Evolutionary conservation across 192 early-diverging fungal species (phyloP).

Genomic region (Gryganskiella cystojenkinii): DNA sequence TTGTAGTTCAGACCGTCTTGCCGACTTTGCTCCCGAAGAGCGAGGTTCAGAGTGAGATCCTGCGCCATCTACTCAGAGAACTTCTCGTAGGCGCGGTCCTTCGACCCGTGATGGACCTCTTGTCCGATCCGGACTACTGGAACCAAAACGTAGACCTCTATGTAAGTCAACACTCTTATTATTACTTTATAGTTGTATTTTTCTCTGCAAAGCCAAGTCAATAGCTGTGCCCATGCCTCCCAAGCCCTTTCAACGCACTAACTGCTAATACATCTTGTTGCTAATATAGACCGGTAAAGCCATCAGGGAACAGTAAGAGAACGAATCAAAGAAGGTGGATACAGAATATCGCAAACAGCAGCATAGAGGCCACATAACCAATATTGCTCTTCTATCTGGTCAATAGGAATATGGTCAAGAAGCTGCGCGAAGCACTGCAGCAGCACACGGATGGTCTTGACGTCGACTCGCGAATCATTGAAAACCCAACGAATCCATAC

Average conservation of each 20-base stretch:
- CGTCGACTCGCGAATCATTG: constrained; percentile 1
- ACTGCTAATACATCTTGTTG: constrained; percentile 2
- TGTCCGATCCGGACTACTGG: constrained; percentile 89
- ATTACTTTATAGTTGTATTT: constrained; percentile 10
- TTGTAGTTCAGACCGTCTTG: constrained; percentile 67
- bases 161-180: constrained; percentile 41
- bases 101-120: constrained; percentile 69
- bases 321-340: neutral
- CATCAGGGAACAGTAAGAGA: constrained; percentile 63
- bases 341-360: neutral
- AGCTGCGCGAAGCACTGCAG: constrained; percentile 74
- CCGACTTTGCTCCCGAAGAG: constrained; percentile 70
- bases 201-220: neutral
- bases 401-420: constrained; percentile 73
- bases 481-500: constrained; percentile 16
- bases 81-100: constrained; percentile 76
- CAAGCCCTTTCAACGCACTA: neutral
- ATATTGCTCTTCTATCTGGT: too few relatives aligned
- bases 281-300: constrained; percentile 55
- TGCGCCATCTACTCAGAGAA: constrained; percentile 78
- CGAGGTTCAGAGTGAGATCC: constrained; percentile 66
- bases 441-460: constrained; percentile 67
- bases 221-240: neutral
- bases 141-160: constrained; percentile 83
- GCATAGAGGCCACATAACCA: too few relatives aligned